phyloP scores from a whole-genome alignment of 352 stramenopile genomes.

The Saprolegnia parasitica region DNA sequence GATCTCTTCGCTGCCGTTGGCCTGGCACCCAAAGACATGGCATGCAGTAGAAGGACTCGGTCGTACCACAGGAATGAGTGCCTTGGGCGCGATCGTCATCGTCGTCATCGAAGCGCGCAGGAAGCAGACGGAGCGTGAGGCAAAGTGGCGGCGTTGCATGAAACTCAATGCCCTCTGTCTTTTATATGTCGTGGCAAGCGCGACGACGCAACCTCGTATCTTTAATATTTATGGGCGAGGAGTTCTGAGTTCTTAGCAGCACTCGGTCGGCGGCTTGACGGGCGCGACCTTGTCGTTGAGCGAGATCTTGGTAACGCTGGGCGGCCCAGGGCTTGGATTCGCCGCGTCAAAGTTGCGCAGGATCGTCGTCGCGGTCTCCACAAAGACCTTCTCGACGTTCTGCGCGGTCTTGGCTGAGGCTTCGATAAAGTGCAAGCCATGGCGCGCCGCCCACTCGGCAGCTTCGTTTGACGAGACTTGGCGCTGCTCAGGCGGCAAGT shows the following conservation, averaged over 20 bases:
- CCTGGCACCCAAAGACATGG: slow-evolving; percentile 34
- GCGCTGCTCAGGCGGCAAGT: slow-evolving; percentile 47
- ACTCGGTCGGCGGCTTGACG: slow-evolving; percentile 12
- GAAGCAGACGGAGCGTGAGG: neutral
- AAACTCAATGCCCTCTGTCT: slow-evolving; percentile 10
- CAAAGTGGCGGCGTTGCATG: neutral
- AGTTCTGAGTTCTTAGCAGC: slow-evolving; percentile 4
- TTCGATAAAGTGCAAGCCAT: slow-evolving; percentile 81
- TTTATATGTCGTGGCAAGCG: slow-evolving; percentile 12
- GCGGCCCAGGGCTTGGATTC: slow-evolving; percentile 34
- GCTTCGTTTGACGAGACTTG: slow-evolving; percentile 69
- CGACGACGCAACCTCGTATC: neutral
- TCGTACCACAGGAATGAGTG: slow-evolving; percentile 38
- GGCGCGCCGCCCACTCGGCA: slow-evolving; percentile 47
- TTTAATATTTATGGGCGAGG: neutral
- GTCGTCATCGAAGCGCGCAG: neutral
- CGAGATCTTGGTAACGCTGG: slow-evolving; percentile 2
- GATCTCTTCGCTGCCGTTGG: slow-evolving; percentile 79
- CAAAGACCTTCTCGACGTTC: slow-evolving; percentile 81
- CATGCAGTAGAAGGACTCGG: neutral
- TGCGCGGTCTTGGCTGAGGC: slow-evolving; percentile 71
- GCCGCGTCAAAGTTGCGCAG: slow-evolving; percentile 67
- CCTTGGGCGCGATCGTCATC: slow-evolving; percentile 23
- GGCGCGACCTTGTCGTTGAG: slow-evolving; percentile 3
- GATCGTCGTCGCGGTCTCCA: slow-evolving; percentile 65